phyloP scores from a whole-genome alignment of 176 grass and related monocot genomes.

The Triticum monococcum region DNA sequence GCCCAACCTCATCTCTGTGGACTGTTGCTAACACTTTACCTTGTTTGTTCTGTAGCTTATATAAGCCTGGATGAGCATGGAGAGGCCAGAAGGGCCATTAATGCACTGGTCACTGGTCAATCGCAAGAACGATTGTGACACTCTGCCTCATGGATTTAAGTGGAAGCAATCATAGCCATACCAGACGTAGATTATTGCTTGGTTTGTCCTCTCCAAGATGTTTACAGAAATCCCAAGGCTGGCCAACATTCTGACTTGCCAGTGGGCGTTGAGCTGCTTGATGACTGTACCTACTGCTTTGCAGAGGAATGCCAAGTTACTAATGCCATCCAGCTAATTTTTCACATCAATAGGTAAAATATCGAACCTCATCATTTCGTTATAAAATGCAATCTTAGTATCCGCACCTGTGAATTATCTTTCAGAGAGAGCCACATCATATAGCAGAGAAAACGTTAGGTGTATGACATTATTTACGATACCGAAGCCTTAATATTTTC shows the following conservation, averaged over 20 bases:
- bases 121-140: slow-evolving; percentile 55
- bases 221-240: slow-evolving; percentile 44
- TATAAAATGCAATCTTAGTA: slow-evolving; percentile 8
- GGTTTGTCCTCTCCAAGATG: slow-evolving; percentile 50
- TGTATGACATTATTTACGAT: not conserved
- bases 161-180: slow-evolving; percentile 51
- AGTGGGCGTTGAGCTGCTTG: slow-evolving; percentile 44
- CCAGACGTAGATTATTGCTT: slow-evolving; percentile 42
- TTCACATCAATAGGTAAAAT: slow-evolving; percentile 30
- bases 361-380: not conserved
- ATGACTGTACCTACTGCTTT: slow-evolving; percentile 45
- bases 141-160: slow-evolving; percentile 43
- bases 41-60: slow-evolving; percentile 45
- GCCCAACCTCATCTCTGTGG: not conserved
- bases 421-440: not conserved
- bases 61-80: slow-evolving; percentile 55
- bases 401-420: not conserved
- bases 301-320: slow-evolving; percentile 38
- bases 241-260: slow-evolving; percentile 45
- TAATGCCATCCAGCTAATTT: slow-evolving; percentile 32
- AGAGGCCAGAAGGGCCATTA: slow-evolving; percentile 29
- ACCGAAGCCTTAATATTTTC: not conserved
- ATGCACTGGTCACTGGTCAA: slow-evolving; percentile 45
- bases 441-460: not conserved
- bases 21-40: not conserved